phyloP scores from a whole-genome alignment of 164 flowering plant species.

The Taxillus chinensis region DNA sequence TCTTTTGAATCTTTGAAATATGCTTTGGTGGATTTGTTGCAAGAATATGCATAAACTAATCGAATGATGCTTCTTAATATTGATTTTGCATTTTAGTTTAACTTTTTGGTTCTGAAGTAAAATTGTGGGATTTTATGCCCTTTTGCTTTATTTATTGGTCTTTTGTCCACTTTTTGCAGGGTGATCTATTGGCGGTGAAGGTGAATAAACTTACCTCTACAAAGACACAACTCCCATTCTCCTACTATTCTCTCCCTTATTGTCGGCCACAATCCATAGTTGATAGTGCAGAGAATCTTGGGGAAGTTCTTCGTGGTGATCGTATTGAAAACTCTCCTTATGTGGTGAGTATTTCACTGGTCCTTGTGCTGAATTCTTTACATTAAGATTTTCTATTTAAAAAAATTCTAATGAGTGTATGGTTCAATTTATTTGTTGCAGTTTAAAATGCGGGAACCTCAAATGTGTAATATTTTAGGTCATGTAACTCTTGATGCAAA shows the following conservation, averaged over 20 bases:
- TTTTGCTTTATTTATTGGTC: background rate
- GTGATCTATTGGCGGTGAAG: constrained; percentile 62
- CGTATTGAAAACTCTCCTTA: constrained; percentile 89
- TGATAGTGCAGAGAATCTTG: constrained; percentile 95
- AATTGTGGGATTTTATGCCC: background rate
- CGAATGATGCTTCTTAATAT: background rate
- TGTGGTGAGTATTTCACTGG: constrained; percentile 36
- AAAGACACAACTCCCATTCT: constrained; percentile 87
- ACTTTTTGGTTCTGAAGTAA: background rate
- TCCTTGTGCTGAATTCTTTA: background rate
- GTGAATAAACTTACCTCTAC: constrained; percentile 87
- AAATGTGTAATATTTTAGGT: constrained; percentile 69
- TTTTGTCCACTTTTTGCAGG: constrained; percentile 35
- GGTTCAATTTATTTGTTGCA: constrained; percentile 26
- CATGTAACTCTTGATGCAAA: constrained; percentile 48
- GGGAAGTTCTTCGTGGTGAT: constrained; percentile 98
- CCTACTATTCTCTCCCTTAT: constrained; percentile 80
- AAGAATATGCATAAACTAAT: too few relatives aligned
- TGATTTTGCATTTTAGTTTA: background rate
- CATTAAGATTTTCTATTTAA: background rate
- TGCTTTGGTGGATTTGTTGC: too few relatives aligned
- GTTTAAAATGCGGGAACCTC: constrained; percentile 86
- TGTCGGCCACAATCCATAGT: constrained; percentile 52
- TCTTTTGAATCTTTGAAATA: too few relatives aligned
- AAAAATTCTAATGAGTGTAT: constrained; percentile 4